Evolutionary conservation across 306 rosid genomes (phyloP).

Genomic region (Cyclanthera cordifolia): DNA sequence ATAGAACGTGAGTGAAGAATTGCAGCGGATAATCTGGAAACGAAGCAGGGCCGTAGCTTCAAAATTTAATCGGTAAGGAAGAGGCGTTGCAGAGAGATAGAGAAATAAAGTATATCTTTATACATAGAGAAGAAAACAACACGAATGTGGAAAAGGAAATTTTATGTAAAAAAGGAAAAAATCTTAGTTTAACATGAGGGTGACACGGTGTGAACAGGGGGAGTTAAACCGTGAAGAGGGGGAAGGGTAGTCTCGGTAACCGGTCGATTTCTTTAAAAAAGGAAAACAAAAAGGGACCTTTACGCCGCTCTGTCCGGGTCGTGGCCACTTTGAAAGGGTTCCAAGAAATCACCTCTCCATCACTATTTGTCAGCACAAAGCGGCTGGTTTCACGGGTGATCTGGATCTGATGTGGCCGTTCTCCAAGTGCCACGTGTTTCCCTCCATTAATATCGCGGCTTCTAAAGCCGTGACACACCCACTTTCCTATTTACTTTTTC

Average conservation of each 20-base stretch:
- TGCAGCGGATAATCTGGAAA: conserved; percentile 1
- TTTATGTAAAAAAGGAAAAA: too few species aligned
- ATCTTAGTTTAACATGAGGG: too few species aligned
- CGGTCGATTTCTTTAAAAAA: conserved; percentile 19
- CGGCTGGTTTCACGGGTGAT: conserved; percentile 30
- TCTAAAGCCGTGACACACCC: conserved; percentile 33
- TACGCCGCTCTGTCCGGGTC: not conserved
- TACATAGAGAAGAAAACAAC: not conserved
- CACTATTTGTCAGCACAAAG: conserved; percentile 22
- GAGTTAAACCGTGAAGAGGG: not conserved
- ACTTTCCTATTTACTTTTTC: not conserved
- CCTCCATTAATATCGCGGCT: not conserved
- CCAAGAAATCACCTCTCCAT: not conserved
- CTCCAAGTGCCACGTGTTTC: conserved; percentile 22
- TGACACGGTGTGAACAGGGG: too few species aligned
- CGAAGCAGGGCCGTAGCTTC: conserved; percentile 13
- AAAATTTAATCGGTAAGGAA: not conserved
- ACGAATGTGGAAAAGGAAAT: not conserved
- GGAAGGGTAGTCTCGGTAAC: conserved; percentile 8
- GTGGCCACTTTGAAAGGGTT: conserved; percentile 12
- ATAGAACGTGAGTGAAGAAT: conserved; percentile 3
- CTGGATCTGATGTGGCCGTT: conserved; percentile 26
- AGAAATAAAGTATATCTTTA: not conserved
- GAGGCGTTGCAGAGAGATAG: not conserved
- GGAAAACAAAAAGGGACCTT: too few species aligned